Evolutionary conservation across 768 basidiomycete genomes (phyloP), one percentile per base, ranked within the genome.

Genomic region (Rhodocollybia butyracea): DNA sequence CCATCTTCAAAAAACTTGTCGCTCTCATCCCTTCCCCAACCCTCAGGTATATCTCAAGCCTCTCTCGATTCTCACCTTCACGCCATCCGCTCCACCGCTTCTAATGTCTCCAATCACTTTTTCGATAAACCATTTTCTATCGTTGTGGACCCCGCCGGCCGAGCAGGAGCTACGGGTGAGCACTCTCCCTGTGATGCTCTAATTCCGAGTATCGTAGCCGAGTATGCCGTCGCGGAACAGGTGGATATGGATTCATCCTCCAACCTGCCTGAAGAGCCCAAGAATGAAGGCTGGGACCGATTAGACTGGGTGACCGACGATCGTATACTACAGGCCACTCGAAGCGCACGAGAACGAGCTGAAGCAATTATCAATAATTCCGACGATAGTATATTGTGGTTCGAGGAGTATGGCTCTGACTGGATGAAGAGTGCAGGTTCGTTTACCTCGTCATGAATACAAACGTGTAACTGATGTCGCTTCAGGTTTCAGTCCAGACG

Each of bases 111-210:
- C 40, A 97, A 97, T 63, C 77, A 96, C 31, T 97, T 92, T 81
- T 91, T 85, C 67, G 95, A 98, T 74, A 98, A 97, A 70, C 78
- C 87, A 2, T 80, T 89, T 36, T 86, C 86, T 3, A 72, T 97
- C 52, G 80, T 91, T 46, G 85, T 98, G 34, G 95, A 98, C 66
- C 82, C 86, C 1, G 89, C 88, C 52, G 86, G 87, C 2, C 85
- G 91, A 34, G 90, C 91, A 5, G 91, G 93, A 36, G 88, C 89
- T 39, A 83, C 85, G 63, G 95, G 95, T 4, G 95, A 98, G 70
- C 94, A 96, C 67, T 89, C 91, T 0, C 87, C 91, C 0, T 87
- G 87, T 56, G 95, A 97, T 59, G 96, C 94, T 1, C 75, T 98
- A 13, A 85, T 95, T 2, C 94, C 94, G 0, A 91, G 89, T 58